Percentiles rank a stretch among this genome's conserved stretches.
phyloP scores from a whole-genome alignment of 2,329 filamentous ascomycete species.

The Verticillium nonalfalfae region DNA sequence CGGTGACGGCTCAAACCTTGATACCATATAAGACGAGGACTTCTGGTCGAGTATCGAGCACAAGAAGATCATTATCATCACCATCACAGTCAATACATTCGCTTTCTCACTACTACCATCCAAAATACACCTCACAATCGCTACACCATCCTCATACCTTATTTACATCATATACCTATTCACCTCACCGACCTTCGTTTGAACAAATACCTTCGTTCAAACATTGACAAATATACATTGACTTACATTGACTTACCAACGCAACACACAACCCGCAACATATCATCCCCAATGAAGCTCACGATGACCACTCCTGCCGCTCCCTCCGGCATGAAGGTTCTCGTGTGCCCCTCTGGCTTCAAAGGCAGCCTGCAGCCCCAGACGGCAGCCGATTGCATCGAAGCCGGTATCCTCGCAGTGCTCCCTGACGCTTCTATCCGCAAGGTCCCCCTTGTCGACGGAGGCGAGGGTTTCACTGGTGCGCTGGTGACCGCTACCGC shows the following conservation, averaged over 20 bases:
- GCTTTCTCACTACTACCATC: neutral
- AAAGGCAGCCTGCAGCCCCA: slow-evolving; percentile 44
- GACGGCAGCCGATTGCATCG: slow-evolving; percentile 43
- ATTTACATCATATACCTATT: neutral
- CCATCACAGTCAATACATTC: neutral
- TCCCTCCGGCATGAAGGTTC: slow-evolving; percentile 23
- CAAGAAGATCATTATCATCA: neutral
- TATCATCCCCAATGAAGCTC: neutral
- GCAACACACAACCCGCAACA: neutral
- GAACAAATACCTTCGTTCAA: neutral
- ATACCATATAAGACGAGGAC: neutral
- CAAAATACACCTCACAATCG: neutral
- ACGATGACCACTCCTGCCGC: slow-evolving; percentile 5
- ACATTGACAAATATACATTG: neutral
- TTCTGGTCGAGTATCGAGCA: neutral
- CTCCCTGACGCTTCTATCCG: slow-evolving; percentile 32
- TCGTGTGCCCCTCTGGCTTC: slow-evolving; percentile 47
- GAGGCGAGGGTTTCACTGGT: slow-evolving; percentile 43
- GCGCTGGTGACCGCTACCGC: slow-evolving; percentile 35
- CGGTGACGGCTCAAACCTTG: neutral
- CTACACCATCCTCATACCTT: neutral
- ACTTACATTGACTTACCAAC: neutral
- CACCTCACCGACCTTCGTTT: neutral
- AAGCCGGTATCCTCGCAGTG: slow-evolving; percentile 37
- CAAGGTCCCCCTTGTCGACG: slow-evolving; percentile 45